Conservation (phyloP, 352 stramenopile genomes). For the Phytophthora pini region DNA sequence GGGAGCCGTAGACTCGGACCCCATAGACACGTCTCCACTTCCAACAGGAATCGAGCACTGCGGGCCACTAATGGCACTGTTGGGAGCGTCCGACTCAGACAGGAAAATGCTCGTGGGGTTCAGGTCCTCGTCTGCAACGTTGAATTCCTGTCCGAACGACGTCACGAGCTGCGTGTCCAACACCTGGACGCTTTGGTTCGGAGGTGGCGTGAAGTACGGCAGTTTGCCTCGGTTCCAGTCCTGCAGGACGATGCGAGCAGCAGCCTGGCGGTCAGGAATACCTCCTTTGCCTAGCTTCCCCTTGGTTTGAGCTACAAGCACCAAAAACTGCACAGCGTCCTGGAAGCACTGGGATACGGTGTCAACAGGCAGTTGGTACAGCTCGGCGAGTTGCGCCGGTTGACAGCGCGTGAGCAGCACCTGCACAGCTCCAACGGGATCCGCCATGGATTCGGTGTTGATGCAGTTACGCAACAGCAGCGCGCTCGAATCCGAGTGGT, state of each 20-base stretch:
- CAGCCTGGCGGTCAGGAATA: conserved; percentile 94
- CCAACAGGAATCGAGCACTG: conserved; percentile 55
- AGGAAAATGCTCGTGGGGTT: conserved; percentile 80
- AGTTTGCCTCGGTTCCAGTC: conserved; percentile 94
- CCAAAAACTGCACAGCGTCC: conserved; percentile 94
- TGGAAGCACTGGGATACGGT: conserved; percentile 52
- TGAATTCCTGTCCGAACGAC: conserved; percentile 69
- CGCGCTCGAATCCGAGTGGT: conserved; percentile 87
- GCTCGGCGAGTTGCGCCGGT: conserved; percentile 91
- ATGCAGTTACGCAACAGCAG: conserved; percentile 96
- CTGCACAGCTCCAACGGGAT: conserved; percentile 94
- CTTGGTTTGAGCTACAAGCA: conserved; percentile 91
- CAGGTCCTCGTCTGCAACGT: conserved; percentile 64
- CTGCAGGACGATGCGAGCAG: conserved; percentile 91
- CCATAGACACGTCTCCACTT: conserved; percentile 24
- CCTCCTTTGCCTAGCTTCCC: conserved; percentile 96
- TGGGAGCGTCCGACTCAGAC: conserved; percentile 32
- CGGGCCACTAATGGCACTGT: conserved; percentile 33
- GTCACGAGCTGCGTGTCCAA: conserved; percentile 73
- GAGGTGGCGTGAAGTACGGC: conserved; percentile 88
- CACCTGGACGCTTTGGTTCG: conserved; percentile 67
- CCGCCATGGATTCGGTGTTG: conserved; percentile 94
- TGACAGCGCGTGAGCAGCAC: conserved; percentile 95
- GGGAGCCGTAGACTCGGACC: conserved; percentile 16
- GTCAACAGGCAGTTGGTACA: conserved; percentile 94